Conservation (phyloP, 2,329 filamentous ascomycete species). For the Orbilia quercus region DNA sequence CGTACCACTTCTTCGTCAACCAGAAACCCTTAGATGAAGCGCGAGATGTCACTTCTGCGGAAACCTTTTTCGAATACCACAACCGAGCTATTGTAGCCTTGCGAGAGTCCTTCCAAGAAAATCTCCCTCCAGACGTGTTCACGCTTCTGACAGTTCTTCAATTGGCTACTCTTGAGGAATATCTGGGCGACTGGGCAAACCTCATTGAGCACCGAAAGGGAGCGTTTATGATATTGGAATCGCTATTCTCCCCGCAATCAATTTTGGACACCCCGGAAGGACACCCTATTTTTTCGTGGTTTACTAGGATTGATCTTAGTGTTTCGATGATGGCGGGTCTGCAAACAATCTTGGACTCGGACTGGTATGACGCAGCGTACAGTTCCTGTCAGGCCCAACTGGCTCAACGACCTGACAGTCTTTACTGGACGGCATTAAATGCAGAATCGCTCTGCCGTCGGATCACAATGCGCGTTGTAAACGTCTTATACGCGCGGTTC, state of each 20-base stretch:
- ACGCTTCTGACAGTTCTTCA: slow-evolving; percentile 90
- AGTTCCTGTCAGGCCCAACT: slow-evolving; percentile 73
- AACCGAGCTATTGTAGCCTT: slow-evolving; percentile 85
- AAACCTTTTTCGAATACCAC: slow-evolving; percentile 88
- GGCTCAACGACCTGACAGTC: slow-evolving; percentile 70
- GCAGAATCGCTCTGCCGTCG: slow-evolving; percentile 75
- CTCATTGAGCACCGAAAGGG: slow-evolving; percentile 92
- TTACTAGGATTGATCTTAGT: slow-evolving; percentile 86
- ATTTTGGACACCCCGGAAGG: slow-evolving; percentile 77
- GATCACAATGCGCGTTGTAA: slow-evolving; percentile 81
- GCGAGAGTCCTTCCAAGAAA: slow-evolving; percentile 75
- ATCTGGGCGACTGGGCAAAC: slow-evolving; percentile 94
- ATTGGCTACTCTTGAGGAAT: slow-evolving; percentile 95
- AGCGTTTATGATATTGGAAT: slow-evolving; percentile 81
- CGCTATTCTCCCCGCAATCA: slow-evolving; percentile 80
- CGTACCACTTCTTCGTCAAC: slow-evolving; percentile 82
- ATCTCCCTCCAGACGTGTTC: slow-evolving; percentile 76
- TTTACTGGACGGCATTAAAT: slow-evolving; percentile 75
- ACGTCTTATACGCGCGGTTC: slow-evolving; percentile 77
- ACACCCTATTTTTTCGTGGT: slow-evolving; percentile 85
- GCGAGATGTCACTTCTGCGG: slow-evolving; percentile 64
- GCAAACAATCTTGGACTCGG: slow-evolving; percentile 76
- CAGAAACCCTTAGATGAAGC: slow-evolving; percentile 72
- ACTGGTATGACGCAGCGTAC: slow-evolving; percentile 79
- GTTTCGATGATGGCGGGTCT: slow-evolving; percentile 84